Conservation (phyloP, 768 basidiomycete species). For the Tricholoma saponaceum region DNA sequence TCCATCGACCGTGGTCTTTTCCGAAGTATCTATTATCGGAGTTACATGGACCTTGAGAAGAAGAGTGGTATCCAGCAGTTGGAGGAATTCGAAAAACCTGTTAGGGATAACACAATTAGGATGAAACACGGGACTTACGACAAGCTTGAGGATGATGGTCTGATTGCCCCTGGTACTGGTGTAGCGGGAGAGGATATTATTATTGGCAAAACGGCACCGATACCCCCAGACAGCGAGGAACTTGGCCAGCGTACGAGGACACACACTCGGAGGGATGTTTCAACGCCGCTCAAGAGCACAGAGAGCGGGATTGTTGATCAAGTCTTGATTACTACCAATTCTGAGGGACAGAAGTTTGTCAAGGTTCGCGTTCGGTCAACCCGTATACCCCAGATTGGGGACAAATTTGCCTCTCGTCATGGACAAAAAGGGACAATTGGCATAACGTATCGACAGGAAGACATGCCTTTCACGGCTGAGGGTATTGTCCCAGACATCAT, state of each 20-base stretch:
- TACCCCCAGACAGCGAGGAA: slow-evolving; percentile 95
- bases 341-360: slow-evolving; percentile 96
- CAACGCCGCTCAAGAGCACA: slow-evolving; percentile 95
- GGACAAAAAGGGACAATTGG: slow-evolving; percentile 99
- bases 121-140: slow-evolving; percentile 99
- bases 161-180: slow-evolving; percentile 93
- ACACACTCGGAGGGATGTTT: slow-evolving; percentile 93
- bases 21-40: slow-evolving; percentile 97
- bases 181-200: slow-evolving; percentile 98
- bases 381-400: slow-evolving; percentile 95
- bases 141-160: slow-evolving; percentile 93
- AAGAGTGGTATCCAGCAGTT: slow-evolving; percentile 87
- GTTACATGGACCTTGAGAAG: slow-evolving; percentile 98
- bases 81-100: slow-evolving; percentile 97
- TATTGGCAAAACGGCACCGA: slow-evolving; percentile 97
- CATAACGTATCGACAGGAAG: slow-evolving; percentile 99
- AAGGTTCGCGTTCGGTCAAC: slow-evolving; percentile 96
- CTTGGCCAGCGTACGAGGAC: slow-evolving; percentile 92
- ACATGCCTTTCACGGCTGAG: slow-evolving; percentile 98
- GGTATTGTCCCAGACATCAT: slow-evolving; percentile 96
- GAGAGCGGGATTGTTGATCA: slow-evolving; percentile 98
- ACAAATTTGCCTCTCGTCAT: slow-evolving; percentile 99
- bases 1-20: slow-evolving; percentile 98
- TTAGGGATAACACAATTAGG: slow-evolving; percentile 85
- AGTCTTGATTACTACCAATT: slow-evolving; percentile 93